Base-by-base conservation (phyloP, 805 yeast species). In the Kodamaea sagamina region DNA sequence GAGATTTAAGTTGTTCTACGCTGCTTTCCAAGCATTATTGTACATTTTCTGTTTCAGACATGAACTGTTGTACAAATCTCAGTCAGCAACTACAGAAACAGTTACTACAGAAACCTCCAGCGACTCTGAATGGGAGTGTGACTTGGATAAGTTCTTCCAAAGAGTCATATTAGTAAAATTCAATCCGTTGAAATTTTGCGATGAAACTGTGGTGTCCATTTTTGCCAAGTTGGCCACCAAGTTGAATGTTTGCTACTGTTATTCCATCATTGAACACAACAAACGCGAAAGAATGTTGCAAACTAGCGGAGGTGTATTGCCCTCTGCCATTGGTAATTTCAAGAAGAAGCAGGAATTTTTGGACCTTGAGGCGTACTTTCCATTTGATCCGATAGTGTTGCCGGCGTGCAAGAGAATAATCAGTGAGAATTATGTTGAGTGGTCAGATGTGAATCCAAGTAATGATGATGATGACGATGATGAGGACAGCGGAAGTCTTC, bases 291-390 rank as follows among this genome's bases (percentile, higher is more conserved):
- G 84, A 59, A 70, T 81, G 68, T 59, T 73, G 29, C 76, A 72
- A 39, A 67, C 70, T 17, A 68, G 62, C 44, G 67, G 68, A 1
- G 47, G 52, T 64, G 44, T 28, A 39, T 47, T 54, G 38, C 69
- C 67, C 11, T 61, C 65, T 26, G 55, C 65, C 15, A 57, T 56
- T 24, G 59, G 67, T 52, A 73, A 75, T 41, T 71, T 78, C 51
- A 74, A 74, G 22, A 79, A 80, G 43, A 82, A 82, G 55, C 90
- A 86, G 58, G 96, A 89, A 57, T 89, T 87, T 57, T 75, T 86
- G 51, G 95, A 89, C 55, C 71, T 92, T 41, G 97, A 90, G 61
- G 89, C 93, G n/a, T 92, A 89, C 61, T 92, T 92, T 65, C 99
- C 99, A 9, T 92, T 87, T 61, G 98, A 92, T 68, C 99, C 99